phyloP scores from a whole-genome alignment of 2,329 filamentous ascomycete genomes.

The Fusarium tuaranense region DNA sequence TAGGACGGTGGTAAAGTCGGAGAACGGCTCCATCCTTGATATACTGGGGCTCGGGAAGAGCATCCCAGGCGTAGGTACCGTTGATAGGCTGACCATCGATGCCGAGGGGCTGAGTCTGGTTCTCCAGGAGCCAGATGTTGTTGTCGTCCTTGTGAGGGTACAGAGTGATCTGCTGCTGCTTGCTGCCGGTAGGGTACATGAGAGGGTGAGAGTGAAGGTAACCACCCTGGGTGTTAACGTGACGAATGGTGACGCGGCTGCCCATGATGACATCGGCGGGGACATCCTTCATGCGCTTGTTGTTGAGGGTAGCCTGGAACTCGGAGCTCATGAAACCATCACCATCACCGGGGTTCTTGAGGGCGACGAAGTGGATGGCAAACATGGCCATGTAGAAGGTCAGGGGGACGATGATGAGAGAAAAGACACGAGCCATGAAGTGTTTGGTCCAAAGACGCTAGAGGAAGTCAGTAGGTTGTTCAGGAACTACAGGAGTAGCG shows the following conservation, averaged over 20 bases:
- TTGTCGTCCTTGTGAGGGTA: conserved; percentile 99
- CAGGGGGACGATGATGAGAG: conserved; percentile 87
- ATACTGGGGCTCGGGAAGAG: conserved; percentile 70
- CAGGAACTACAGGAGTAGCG: neutral
- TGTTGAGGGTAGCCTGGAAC: conserved; percentile 97
- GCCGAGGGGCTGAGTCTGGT: conserved; percentile 91
- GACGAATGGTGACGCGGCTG: conserved; percentile 86
- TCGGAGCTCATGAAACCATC: conserved; percentile 99
- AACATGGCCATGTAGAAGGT: conserved; percentile 98
- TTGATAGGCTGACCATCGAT: conserved; percentile 81
- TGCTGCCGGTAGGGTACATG: conserved; percentile 98
- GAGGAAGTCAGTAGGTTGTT: conserved; percentile 26
- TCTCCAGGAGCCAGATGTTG: conserved; percentile 94
- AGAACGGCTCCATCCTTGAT: conserved; percentile 85
- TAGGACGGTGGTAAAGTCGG: conserved; percentile 85
- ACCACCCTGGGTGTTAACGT: conserved; percentile 97
- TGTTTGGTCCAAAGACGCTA: conserved; percentile 91
- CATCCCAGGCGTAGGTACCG: conserved; percentile 88
- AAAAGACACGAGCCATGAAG: conserved; percentile 90
- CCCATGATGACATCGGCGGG: conserved; percentile 92
- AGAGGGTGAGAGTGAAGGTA: conserved; percentile 97
- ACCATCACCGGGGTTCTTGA: conserved; percentile 94
- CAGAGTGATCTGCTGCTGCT: conserved; percentile 98
- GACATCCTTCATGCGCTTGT: conserved; percentile 95
- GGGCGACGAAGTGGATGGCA: conserved; percentile 92